Conservation (phyloP, 2,329 filamentous ascomycete genomes). For the Colletotrichum sp. region DNA sequence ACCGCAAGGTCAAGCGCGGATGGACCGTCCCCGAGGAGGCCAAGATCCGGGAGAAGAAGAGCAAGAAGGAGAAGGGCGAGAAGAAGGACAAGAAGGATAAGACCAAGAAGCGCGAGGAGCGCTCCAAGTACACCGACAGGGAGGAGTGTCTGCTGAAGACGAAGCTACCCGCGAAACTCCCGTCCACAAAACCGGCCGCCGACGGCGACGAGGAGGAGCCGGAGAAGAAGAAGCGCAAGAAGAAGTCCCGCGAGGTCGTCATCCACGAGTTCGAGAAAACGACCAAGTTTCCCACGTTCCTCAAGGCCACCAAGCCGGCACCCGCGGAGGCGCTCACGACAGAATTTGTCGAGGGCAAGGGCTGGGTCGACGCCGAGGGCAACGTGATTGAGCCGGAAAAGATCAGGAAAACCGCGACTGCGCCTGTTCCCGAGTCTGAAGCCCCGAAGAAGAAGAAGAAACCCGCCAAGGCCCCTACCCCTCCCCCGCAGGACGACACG, state of each 20-base stretch:
- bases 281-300: constrained; percentile 80
- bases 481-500: constrained; percentile 28
- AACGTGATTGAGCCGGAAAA: constrained; percentile 71
- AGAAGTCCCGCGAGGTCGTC: constrained; percentile 66
- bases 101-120: constrained; percentile 60
- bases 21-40: constrained; percentile 76
- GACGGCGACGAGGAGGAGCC: constrained; percentile 46
- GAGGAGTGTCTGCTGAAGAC: constrained; percentile 88
- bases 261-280: constrained; percentile 93
- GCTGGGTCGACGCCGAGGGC: constrained; percentile 85
- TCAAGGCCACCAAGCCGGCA: constrained; percentile 62
- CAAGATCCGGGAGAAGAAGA: constrained; percentile 51
- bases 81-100: constrained; percentile 58
- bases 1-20: constrained; percentile 83
- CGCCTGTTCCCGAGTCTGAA: constrained; percentile 27
- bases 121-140: constrained; percentile 81
- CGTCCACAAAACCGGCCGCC: constrained; percentile 47
- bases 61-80: constrained; percentile 46
- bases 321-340: constrained; percentile 47
- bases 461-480: constrained; percentile 10
- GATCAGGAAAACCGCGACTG: constrained; percentile 34
- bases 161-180: constrained; percentile 56
- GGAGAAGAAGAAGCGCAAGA: constrained; percentile 59
- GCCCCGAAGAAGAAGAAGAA: constrained; percentile 23
- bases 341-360: constrained; percentile 82